phyloP scores from a whole-genome alignment of 176 grass and related monocot genomes.

The Phoenix dactylifera region DNA sequence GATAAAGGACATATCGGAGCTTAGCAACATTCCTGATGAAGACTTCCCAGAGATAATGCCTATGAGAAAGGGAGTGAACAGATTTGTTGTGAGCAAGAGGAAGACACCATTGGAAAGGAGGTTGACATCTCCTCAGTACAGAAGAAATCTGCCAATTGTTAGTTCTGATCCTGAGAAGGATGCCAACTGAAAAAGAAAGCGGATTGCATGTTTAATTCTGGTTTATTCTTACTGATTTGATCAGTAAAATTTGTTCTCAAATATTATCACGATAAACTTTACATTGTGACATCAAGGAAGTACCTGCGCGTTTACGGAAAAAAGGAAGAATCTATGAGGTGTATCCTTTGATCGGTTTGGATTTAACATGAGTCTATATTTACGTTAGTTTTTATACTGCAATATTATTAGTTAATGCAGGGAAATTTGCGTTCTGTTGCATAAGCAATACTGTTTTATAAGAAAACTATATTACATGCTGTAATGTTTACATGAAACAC shows the following conservation, averaged over 20 bases:
- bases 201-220: no score
- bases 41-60: conserved; percentile 99
- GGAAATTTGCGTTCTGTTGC: no score
- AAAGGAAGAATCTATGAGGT: conserved; percentile 2
- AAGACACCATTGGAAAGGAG: conserved; percentile 90
- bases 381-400: no score
- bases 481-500: no score
- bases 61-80: conserved; percentile 93
- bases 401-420: no score
- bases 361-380: no score
- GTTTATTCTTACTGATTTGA: no score
- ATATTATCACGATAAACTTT: no score
- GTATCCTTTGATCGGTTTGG: background rate
- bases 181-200: conserved; percentile 11
- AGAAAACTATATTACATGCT: no score
- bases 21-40: conserved; percentile 80
- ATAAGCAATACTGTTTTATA: no score
- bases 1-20: conserved; percentile 89
- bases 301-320: background rate
- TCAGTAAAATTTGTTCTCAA: no score
- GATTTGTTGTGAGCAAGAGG: conserved; percentile 94
- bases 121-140: conserved; percentile 62
- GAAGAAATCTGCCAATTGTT: conserved; percentile 67
- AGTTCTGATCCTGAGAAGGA: conserved; percentile 61
- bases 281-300: no score